Evolutionary conservation across 2,329 filamentous ascomycete genomes (phyloP), one percentile per base, ranked within the genome.

Genomic region (Curvularia sp.): DNA sequence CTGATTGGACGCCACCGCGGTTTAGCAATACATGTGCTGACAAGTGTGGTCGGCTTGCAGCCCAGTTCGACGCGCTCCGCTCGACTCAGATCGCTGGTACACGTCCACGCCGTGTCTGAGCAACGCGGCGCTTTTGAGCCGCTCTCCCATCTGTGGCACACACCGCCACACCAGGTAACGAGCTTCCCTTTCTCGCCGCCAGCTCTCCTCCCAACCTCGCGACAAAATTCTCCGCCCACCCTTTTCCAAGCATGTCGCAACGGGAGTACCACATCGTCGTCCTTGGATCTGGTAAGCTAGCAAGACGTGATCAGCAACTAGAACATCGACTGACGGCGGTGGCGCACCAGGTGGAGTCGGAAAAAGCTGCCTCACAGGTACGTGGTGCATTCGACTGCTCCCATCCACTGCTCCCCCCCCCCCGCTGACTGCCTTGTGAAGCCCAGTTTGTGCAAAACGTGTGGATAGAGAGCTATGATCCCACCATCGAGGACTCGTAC

Each of bases 391-490:
- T 38, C 49, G 26, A 33, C 28, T 35, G 31, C 53, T 48, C 8
- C 8, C 26, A 28, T 8, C 26, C 43, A 18, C 41, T 28, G 26
- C 31, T 15, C 2, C 55, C 43, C 20, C 46, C 28, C 38, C 47
- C 39, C 31, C 28, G 58, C 69, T 73, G 48, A 74, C 61, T 12
- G 10, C 5, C 33, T 22, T 18, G 15, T 38, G 51, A 56, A 78
- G 92, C 93, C 71, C 92, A 96, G 83, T 96, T 96, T 72, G 92
- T 96, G 52, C 92, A 95, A 78, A 93, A 95, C 80, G 90, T 96
- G 70, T 96, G 92, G 91, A 94, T 96, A 75, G 92, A 96, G 78
- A 84, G 83, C 64, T 87, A 87, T 73, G 85, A 87, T 73, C 85
- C 85, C 1, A 87, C 85, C 8, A 87, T 87, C 64, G 85, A 87